Percentiles rank a stretch among this genome's conserved stretches.
Evolutionary conservation across 352 stramenopile genomes (phyloP).

Genomic region (Phytophthora pini): DNA sequence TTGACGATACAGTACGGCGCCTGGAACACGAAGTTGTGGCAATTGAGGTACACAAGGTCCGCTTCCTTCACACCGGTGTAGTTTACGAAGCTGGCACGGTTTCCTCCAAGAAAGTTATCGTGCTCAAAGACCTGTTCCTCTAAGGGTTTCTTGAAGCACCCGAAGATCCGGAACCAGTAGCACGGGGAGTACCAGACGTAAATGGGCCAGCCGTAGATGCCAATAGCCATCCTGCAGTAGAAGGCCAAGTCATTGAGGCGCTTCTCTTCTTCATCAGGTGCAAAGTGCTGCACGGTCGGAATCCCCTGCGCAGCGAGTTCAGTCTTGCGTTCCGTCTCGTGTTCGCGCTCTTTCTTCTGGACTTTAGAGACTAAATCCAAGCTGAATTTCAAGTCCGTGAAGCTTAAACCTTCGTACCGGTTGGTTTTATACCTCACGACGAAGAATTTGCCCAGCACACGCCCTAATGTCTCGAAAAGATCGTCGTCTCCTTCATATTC

Average conservation of each 20-base stretch:
- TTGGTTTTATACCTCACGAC: constrained; percentile 74
- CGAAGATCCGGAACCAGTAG: constrained; percentile 72
- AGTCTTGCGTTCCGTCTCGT: constrained; percentile 32
- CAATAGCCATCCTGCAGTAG: constrained; percentile 72
- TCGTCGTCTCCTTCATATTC: constrained; percentile 60
- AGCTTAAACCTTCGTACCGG: constrained; percentile 69
- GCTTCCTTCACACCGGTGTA: constrained; percentile 70
- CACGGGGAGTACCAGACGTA: constrained; percentile 81
- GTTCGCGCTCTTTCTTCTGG: constrained; percentile 58
- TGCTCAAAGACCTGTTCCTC: constrained; percentile 64
- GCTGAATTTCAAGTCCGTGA: constrained; percentile 77
- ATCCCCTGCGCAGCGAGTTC: constrained; percentile 35
- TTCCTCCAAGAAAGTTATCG: constrained; percentile 65
- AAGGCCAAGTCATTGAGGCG: constrained; percentile 62
- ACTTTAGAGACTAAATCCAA: constrained; percentile 68
- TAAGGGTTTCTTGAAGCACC: constrained; percentile 55
- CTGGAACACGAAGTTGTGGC: constrained; percentile 82
- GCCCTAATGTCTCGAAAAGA: constrained; percentile 71
- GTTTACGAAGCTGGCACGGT: constrained; percentile 71
- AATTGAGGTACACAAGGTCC: constrained; percentile 82
- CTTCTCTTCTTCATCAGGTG: constrained; percentile 46
- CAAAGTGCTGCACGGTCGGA: constrained; percentile 41
- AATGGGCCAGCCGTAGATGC: constrained; percentile 85
- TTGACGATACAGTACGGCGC: constrained; percentile 80
- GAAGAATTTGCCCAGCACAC: constrained; percentile 77